Percentiles rank a stretch among this genome's conserved stretches.
Evolutionary conservation across 2,329 filamentous ascomycete genomes (phyloP).

Genomic region (Ceratocystis colombiana): DNA sequence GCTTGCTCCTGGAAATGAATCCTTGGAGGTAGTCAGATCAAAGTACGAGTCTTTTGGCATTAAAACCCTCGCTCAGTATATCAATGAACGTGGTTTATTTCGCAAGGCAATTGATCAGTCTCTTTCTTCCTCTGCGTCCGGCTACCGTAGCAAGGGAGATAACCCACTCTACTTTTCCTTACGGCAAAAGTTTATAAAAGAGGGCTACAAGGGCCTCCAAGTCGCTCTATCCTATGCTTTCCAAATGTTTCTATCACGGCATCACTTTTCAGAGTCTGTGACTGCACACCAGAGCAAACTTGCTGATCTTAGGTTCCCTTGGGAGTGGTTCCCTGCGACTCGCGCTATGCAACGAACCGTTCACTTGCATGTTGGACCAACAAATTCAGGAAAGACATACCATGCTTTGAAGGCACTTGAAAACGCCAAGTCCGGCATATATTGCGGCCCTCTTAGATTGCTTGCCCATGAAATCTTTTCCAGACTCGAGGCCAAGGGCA

Average conservation of each 20-base stretch:
- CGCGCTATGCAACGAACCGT: slow-evolving; percentile 70
- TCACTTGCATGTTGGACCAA: slow-evolving; percentile 89
- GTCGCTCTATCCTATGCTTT: slow-evolving; percentile 59
- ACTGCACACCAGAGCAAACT: slow-evolving; percentile 52
- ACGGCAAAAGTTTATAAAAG: slow-evolving; percentile 48
- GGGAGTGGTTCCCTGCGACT: slow-evolving; percentile 86
- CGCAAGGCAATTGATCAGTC: slow-evolving; percentile 37
- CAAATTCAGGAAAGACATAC: slow-evolving; percentile 97
- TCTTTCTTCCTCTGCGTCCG: slow-evolving; percentile 38
- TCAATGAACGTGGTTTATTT: slow-evolving; percentile 40
- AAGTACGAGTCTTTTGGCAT: slow-evolving; percentile 28
- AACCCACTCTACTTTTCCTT: slow-evolving; percentile 51
- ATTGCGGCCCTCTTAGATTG: slow-evolving; percentile 79
- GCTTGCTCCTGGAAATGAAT: slow-evolving; percentile 20
- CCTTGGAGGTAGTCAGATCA: slow-evolving; percentile 24
- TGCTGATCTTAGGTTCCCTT: slow-evolving; percentile 76
- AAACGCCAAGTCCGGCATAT: slow-evolving; percentile 64
- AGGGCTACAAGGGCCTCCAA: slow-evolving; percentile 42
- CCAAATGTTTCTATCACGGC: slow-evolving; percentile 52
- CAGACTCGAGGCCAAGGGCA: slow-evolving; percentile 70
- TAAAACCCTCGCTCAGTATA: slow-evolving; percentile 34
- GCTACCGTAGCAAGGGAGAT: slow-evolving; percentile 30
- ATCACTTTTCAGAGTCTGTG: slow-evolving; percentile 46
- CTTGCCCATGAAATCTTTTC: slow-evolving; percentile 91
- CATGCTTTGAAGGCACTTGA: slow-evolving; percentile 80